phyloP scores from a whole-genome alignment of 768 basidiomycete genomes.

The Kwoniella pini region DNA sequence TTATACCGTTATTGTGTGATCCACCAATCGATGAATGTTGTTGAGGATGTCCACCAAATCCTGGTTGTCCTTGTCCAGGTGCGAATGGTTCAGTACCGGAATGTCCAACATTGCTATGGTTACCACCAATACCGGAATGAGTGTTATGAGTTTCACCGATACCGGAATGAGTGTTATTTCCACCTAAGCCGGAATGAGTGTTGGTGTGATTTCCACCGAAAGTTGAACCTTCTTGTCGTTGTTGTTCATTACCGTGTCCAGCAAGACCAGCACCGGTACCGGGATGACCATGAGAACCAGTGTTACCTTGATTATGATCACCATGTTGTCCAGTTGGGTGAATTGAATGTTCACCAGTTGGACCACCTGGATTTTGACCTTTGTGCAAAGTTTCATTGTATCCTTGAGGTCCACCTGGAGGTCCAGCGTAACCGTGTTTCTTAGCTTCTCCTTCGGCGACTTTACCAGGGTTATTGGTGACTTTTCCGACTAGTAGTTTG shows the following conservation, averaged over 20 bases:
- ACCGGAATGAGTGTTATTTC: background rate
- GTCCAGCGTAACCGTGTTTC: conserved; percentile 27
- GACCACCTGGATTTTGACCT: conserved; percentile 10
- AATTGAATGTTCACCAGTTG: conserved; percentile 6
- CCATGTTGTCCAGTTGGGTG: background rate
- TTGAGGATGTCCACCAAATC: conserved; percentile 6
- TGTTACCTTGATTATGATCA: background rate
- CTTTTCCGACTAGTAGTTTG: conserved; percentile 35
- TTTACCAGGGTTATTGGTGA: conserved; percentile 39
- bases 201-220: background rate
- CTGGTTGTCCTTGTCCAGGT: conserved; percentile 2
- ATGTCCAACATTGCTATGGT: background rate
- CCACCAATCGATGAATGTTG: background rate
- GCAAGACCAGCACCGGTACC: conserved; percentile 1
- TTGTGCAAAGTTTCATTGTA: conserved; percentile 6
- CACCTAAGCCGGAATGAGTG: background rate
- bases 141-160: background rate
- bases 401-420: conserved; percentile 14
- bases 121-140: background rate
- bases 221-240: background rate
- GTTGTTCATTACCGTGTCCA: background rate
- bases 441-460: conserved; percentile 40
- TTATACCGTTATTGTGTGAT: conserved; percentile 1
- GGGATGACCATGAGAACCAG: conserved; percentile 4
- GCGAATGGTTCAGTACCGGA: background rate